Base-by-base conservation (phyloP, 768 basidiomycete species). In the Hortiboletus campestris region DNA sequence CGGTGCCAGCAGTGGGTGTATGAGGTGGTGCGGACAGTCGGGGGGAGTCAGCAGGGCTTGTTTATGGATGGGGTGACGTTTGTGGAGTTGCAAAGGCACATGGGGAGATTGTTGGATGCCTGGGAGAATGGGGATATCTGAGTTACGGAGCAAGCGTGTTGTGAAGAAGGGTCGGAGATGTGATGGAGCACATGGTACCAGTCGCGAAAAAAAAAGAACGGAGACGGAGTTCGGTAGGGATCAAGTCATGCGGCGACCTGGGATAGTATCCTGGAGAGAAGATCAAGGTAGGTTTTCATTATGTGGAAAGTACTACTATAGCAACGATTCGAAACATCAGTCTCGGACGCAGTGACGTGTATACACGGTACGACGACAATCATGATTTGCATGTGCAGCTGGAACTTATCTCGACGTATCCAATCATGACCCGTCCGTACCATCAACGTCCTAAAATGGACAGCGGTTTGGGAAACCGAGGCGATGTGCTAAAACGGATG, bases 71-170 rank as follows among this genome's bases (percentile, higher is more conserved):
- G 46, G 42, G 19, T 59, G 22, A 51, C 51, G 29, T 57, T 63
- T 34, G 59, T 38, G 39, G 59, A 31, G 34, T 29, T 71, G 31
- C 62, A 71, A 40, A 47, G 42, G 12, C 64, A 60, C 5, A 72
- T 71, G 69, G 54, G 51, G 22, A 51, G 41, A 38, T 38, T 71
- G 16, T 50, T 72, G 55, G 69, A 71, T 2, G 67, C 64, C 51
- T 72, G 69, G 69, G 67, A 71, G 51, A 58, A 50, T 12, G 64
- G 64, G 14, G 66, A 72, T 32, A 65, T 71, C 20, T 67, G 53
- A 57, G 8, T 25, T 25, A 4, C 25, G 25, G 25, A 25, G 25
- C 25, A 25, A 25, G 25, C 25, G 17, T 29, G 34, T 35, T 20
- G 34, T 34, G 46, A 20, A 46, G 32, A 19, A 32, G 17, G n/a